Evolutionary conservation across 1,284 basidiomycete species (phyloP).

Genomic region (Ceratobasidium sp.): DNA sequence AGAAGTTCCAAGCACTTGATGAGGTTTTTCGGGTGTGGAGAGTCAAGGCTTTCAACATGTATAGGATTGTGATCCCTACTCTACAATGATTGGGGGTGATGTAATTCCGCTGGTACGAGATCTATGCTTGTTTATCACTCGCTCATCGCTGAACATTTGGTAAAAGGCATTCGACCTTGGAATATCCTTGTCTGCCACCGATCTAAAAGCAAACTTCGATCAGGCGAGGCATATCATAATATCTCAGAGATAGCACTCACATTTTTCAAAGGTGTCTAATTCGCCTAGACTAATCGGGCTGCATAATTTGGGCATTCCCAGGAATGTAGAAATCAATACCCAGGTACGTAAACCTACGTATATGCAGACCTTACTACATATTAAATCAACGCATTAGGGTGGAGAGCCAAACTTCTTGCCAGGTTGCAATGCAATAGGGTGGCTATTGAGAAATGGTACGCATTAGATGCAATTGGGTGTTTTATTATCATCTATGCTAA

Average conservation of each 20-base stretch:
- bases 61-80: neutral
- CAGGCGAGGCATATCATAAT: neutral
- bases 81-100: conserved; percentile 19
- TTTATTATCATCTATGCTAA: neutral
- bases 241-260: too few species aligned
- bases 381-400: neutral
- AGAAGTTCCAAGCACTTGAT: conserved; percentile 23
- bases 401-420: neutral
- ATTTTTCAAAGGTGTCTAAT: too few species aligned
- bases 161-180: conserved; percentile 34
- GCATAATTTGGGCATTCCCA: neutral
- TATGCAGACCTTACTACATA: neutral
- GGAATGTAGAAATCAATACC: conserved; percentile 4
- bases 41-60: neutral
- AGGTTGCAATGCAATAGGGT: neutral
- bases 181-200: conserved; percentile 16
- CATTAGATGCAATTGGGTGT: neutral
- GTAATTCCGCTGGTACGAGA: conserved; percentile 23
- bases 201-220: neutral
- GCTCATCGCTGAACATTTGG: too few species aligned
- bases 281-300: too few species aligned
- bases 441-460: conserved; percentile 4
- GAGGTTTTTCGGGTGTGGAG: conserved; percentile 9
- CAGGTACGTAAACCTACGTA: neutral
- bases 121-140: too few species aligned